Evolutionary conservation across 495 filamentous ascomycete species (phyloP).

Genomic region (Bathelium albidoporum): DNA sequence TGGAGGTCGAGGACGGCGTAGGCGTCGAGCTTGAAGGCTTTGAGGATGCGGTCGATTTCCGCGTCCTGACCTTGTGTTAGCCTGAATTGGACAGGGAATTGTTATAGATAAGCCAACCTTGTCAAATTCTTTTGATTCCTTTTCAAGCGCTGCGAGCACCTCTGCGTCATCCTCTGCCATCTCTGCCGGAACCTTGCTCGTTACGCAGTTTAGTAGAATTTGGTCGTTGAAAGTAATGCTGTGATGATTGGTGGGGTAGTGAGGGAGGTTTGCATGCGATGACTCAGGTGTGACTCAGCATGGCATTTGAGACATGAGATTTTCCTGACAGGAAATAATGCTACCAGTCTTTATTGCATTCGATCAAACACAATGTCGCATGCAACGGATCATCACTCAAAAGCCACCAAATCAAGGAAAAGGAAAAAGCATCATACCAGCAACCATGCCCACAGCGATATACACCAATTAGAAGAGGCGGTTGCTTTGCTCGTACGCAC

Average conservation of each 20-base stretch:
- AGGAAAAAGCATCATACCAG: neutral
- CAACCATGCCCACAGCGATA: neutral
- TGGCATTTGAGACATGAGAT: too few relatives aligned
- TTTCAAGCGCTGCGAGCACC: conserved; percentile 72
- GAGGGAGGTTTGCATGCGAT: neutral
- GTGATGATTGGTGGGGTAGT: neutral
- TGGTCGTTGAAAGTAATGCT: neutral
- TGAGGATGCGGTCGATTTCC: conserved; percentile 89
- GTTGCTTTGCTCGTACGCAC: neutral
- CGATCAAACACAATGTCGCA: neutral
- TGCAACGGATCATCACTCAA: neutral
- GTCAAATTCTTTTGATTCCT: conserved; percentile 78
- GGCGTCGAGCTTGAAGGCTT: conserved; percentile 81
- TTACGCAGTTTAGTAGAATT: neutral
- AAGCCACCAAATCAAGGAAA: neutral
- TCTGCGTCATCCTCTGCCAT: conserved; percentile 58
- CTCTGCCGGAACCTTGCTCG: neutral
- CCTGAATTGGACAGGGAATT: conserved; percentile 8
- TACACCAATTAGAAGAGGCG: neutral
- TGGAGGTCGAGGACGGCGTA: conserved; percentile 95
- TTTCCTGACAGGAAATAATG: too few relatives aligned
- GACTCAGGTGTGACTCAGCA: neutral
- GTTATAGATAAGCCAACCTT: conserved; percentile 38
- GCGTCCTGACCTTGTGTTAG: conserved; percentile 54
- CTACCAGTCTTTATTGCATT: neutral